Evolutionary conservation across 2,329 filamentous ascomycete species (phyloP).

Genomic region (Cercospora sesami): DNA sequence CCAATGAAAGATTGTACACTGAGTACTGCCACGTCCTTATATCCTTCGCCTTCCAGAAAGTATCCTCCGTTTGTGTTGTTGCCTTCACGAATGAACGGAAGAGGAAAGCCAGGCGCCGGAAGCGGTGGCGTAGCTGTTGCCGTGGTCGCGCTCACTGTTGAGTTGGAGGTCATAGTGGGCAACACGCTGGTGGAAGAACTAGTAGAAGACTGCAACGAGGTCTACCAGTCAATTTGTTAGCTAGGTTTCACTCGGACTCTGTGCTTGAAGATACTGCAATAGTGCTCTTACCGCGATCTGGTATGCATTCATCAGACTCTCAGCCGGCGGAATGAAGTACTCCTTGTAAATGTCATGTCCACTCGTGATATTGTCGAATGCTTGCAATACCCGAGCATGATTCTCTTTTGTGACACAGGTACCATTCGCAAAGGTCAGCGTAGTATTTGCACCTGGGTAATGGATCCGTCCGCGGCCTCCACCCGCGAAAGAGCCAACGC

Average conservation of each 20-base stretch:
- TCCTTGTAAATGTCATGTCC: slow-evolving; percentile 46
- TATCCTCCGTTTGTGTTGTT: slow-evolving; percentile 51
- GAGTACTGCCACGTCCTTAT: slow-evolving; percentile 50
- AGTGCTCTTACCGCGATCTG: slow-evolving; percentile 22
- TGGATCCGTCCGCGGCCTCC: slow-evolving; percentile 46
- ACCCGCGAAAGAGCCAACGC: slow-evolving; percentile 49
- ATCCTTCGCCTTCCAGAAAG: slow-evolving; percentile 47
- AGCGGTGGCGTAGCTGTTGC: slow-evolving; percentile 4
- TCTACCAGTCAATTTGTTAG: not conserved
- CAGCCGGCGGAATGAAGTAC: slow-evolving; percentile 32
- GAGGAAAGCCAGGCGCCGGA: slow-evolving; percentile 47
- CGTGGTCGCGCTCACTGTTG: not conserved
- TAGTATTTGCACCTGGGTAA: slow-evolving; percentile 48
- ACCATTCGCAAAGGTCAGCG: slow-evolving; percentile 50
- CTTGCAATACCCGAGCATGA: slow-evolving; percentile 45
- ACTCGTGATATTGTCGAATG: slow-evolving; percentile 45
- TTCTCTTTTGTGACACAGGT: slow-evolving; percentile 45
- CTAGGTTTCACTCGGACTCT: not conserved
- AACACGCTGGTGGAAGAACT: slow-evolving; percentile 22
- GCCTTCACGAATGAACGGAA: slow-evolving; percentile 42
- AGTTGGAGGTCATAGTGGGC: slow-evolving; percentile 7
- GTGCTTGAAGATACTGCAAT: not conserved
- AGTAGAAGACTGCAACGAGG: not conserved
- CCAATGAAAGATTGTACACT: slow-evolving; percentile 47
- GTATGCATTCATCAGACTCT: slow-evolving; percentile 29